These are phyloP conservation scores for Persicaria tinctoria DNA, from an alignment of 148 eudicot species.

Conservation along the genomic window DNA sequence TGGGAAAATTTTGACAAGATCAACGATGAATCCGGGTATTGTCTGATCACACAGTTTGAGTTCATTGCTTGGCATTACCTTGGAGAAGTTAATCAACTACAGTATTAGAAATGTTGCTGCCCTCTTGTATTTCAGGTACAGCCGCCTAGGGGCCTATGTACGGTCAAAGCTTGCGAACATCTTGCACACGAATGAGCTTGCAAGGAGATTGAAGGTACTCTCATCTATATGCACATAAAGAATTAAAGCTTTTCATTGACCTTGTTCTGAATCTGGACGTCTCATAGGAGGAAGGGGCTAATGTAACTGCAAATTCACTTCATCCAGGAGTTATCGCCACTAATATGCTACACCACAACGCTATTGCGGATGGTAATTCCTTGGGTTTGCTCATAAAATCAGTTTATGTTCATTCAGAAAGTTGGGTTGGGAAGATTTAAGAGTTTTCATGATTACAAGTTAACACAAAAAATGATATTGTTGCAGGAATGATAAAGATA, in stretches of 20 bases:
- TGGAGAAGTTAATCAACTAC: too few relatives aligned
- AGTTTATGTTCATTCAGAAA: not conserved
- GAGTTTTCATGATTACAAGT: not conserved
- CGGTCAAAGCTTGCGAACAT: slow-evolving; percentile 87
- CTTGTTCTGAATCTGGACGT: not conserved
- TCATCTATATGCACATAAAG: not conserved
- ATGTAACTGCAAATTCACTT: slow-evolving; percentile 73
- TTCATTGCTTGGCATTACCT: not conserved
- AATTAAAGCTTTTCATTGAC: not conserved
- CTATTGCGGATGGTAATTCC: slow-evolving; percentile 43
- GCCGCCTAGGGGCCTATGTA: slow-evolving; percentile 55
- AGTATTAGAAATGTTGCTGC: too few relatives aligned
- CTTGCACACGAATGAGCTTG: slow-evolving; percentile 69
- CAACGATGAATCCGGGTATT: slow-evolving; percentile 56
- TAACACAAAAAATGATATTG: not conserved
- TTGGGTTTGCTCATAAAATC: not conserved
- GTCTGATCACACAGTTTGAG: too few relatives aligned
- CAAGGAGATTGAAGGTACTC: slow-evolving; percentile 60
- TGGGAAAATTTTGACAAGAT: slow-evolving; percentile 66
- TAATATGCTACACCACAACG: slow-evolving; percentile 53
- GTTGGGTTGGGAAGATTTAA: not conserved
- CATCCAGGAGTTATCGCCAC: slow-evolving; percentile 88
- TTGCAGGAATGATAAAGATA: slow-evolving; percentile 40
- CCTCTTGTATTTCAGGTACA: slow-evolving; percentile 41
- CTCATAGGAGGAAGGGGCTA: slow-evolving; percentile 60